These are phyloP conservation scores for Dipteronia dyeriana DNA, from an alignment of 345 rosid species.

Conservation along the genomic window DNA sequence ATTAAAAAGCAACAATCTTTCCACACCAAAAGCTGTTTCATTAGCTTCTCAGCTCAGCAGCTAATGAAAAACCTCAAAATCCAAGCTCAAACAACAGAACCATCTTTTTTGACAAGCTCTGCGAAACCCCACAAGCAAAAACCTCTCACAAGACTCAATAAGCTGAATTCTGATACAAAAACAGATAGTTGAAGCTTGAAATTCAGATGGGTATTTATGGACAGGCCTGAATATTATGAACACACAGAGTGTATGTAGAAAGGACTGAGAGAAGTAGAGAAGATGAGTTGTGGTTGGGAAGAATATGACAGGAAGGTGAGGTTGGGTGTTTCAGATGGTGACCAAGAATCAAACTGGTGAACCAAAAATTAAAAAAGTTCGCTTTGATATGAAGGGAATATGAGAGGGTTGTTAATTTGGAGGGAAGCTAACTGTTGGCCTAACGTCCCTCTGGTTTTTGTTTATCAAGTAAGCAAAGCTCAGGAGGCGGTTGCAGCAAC, in stretches of 20 bases:
- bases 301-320: constrained; percentile 72
- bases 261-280: constrained; percentile 10
- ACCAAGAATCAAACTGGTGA: constrained; percentile 68
- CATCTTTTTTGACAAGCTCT: not conserved
- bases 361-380: constrained; percentile 22
- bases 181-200: constrained; percentile 15
- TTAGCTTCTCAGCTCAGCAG: constrained; percentile 3
- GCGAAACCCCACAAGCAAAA: constrained; percentile 13
- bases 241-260: constrained; percentile 20
- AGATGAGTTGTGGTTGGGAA: constrained; percentile 27
- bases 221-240: not conserved
- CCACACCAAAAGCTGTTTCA: not conserved
- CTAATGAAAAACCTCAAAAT: not conserved
- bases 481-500: constrained; percentile 20
- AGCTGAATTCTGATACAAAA: not conserved
- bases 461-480: constrained; percentile 40
- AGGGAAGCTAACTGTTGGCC: constrained; percentile 69
- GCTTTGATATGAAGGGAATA: constrained; percentile 64
- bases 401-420: constrained; percentile 21
- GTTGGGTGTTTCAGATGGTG: constrained; percentile 81
- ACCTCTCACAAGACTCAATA: not conserved
- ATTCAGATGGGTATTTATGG: constrained; percentile 28
- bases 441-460: constrained; percentile 60
- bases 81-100: not conserved
- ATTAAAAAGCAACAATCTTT: not conserved